Base-by-base conservation (phyloP, 441 rosid species). In the Arabidopsis lyrata region DNA sequence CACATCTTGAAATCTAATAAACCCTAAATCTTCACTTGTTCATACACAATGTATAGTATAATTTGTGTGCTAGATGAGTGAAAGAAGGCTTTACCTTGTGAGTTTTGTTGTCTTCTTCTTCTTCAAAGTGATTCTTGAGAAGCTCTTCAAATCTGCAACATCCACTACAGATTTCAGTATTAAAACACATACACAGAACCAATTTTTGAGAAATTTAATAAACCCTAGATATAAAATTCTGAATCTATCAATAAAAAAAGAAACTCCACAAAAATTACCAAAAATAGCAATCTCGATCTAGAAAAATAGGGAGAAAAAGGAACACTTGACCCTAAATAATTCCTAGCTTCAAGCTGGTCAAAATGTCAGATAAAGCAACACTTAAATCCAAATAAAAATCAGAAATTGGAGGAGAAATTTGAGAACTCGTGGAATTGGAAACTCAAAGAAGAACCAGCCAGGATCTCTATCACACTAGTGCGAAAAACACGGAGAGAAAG, bases 391-490 rank as follows among this genome's bases (percentile, higher is more conserved):
- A n/a, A 47, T 55, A 41, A 81, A 78, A 81, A 36, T 39, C 1
- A 64, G 65, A 81, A 29, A 55, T 47, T 1, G 14, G 39, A 36
- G 68, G 64, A 60, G 8, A 62, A 22, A 68, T 48, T 32, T 10
- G 70, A 60, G 66, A 82, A 78, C 67, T 24, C 16, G 77, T 77
- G 48, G 35, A 45, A 81, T 65, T 54, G 74, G 64, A 81, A 75
- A 72, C 68, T 15, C 22, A 49, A 68, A 50, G 38, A 35, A 63
- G 8, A 57, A 60, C 29, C n/a, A n/a, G n/a, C 71, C 81, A 63
- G 70, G 65, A 75, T 80, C 66, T 68, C 31, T 20, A 32, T 14
- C 22, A 47, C 22, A 47, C 9, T 32, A 64, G 35, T 7, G 16
- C 8, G 14, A 12, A 14, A 54, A 14, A 32, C 8, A 16, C 16